Conservation (phyloP, 371 early-diverging fungal species). For the Mucor ambiguus region DNA sequence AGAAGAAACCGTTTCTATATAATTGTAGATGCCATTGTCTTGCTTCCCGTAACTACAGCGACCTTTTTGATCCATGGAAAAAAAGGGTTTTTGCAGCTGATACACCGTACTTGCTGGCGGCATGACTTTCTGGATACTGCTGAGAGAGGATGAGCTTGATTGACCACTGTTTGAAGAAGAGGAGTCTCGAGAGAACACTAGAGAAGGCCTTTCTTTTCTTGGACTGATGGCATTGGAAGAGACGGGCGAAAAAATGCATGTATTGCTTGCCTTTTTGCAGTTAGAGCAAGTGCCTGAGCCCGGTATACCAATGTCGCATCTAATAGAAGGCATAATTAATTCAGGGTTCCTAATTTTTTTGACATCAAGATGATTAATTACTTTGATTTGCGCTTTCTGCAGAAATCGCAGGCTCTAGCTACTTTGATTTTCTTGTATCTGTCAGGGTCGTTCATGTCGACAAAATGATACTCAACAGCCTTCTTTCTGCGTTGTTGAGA, state of each 20-base stretch:
- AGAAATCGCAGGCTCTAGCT: conserved; percentile 41
- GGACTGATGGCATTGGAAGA: background rate
- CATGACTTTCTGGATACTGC: background rate
- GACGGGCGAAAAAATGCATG: conserved; percentile 29
- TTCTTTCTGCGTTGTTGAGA: conserved; percentile 22
- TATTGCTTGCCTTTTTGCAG: conserved; percentile 28
- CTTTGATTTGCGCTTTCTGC: conserved; percentile 51
- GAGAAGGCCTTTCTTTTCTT: background rate
- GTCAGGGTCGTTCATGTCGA: conserved; percentile 45
- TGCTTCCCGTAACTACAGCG: conserved; percentile 23
- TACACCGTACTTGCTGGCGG: background rate
- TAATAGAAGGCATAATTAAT: background rate
- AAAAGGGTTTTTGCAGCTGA: conserved; percentile 12
- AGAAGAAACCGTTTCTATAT: background rate
- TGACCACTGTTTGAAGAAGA: background rate
- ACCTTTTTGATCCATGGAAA: conserved; percentile 22
- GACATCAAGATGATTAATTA: conserved; percentile 14
- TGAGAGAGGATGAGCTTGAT: background rate
- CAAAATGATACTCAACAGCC: conserved; percentile 34
- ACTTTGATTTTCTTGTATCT: conserved; percentile 47
- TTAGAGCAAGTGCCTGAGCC: conserved; percentile 41
- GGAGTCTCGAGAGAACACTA: background rate
- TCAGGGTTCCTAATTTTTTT: background rate
- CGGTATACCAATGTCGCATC: conserved; percentile 42
- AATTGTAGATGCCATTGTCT: background rate